Evolutionary conservation across 805 yeast species (phyloP), one percentile per base, ranked within the genome.

Genomic region (Hanseniaspora nectarophila): DNA sequence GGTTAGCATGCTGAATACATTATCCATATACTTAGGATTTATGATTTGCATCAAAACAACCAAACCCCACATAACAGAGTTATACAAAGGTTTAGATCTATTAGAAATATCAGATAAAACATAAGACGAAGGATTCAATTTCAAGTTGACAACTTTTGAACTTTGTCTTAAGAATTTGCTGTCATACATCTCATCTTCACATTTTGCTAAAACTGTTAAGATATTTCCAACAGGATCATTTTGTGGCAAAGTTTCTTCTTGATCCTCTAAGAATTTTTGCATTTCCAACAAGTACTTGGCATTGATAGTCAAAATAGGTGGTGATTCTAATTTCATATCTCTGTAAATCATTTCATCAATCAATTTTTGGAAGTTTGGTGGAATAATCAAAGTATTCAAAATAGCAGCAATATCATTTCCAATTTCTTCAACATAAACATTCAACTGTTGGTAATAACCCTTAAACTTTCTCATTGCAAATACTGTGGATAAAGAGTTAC

Each of bases 31-130:
- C 28, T 42, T 45, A 12, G 39, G 16, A n/a, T 28, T 33, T 20
- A 46, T 21, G 5, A 92, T 85, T 57, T 88, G 80, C 56, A 89
- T 78, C 60, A 90, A 78, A 61, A 87, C 87, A 15, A 83, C 67
- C n/a, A 89, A 68, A 58, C 88, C 82, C 56, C 95, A 71, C 63
- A 90, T 90, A 0, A 84, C 87, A 61, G 86, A 88, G 50, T 86
- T 74, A 59, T 82, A 70, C 29, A 85, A 66, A 5, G 82, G 69
- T 49, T 75, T 75, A 35, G 74, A 66, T 60, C 79, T 81, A 1
- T 80, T 74, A 49, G 82, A 85, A 5, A 70, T 69, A 15, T 71
- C 71, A 9, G 67, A 57, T 60, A 70, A 57, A 43, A 64, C 71
- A 51, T 75, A 72, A 50, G 70, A 74, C 23, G 75, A 69, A 1